Percentiles rank a stretch among this genome's conserved stretches.
phyloP scores from a whole-genome alignment of 805 yeast genomes.

The Barnettozyma botsteinii region DNA sequence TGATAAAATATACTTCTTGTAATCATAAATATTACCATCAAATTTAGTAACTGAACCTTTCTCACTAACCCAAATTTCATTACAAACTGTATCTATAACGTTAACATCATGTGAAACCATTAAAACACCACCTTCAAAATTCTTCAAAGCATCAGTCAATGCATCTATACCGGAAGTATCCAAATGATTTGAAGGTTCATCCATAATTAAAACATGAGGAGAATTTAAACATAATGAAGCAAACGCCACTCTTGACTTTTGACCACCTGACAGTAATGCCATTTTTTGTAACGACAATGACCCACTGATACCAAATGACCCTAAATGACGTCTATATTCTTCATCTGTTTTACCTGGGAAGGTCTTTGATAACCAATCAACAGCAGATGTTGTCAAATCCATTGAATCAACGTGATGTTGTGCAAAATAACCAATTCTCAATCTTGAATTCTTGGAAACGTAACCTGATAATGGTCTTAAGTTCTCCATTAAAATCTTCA shows the following conservation, averaged over 20 bases:
- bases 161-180: conserved; percentile 99
- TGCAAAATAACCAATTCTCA: conserved; percentile 94
- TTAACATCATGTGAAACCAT: conserved; percentile 98
- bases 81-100: conserved; percentile 82
- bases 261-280: conserved; percentile 92
- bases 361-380: conserved; percentile 85
- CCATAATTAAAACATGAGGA: conserved; percentile 88
- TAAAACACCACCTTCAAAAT: conserved; percentile 90
- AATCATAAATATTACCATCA: conserved; percentile 78
- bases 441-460: conserved; percentile 73
- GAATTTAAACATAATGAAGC: conserved; percentile 87
- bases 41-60: conserved; percentile 72
- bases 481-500: conserved; percentile 79
- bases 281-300: conserved; percentile 87
- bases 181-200: conserved; percentile 97
- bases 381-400: conserved; percentile 83
- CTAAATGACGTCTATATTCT: conserved; percentile 93
- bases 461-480: conserved; percentile 71
- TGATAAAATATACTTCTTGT: conserved; percentile 79
- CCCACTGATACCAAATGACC: conserved; percentile 96
- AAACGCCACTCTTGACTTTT: conserved; percentile 95
- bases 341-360: conserved; percentile 94
- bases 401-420: conserved; percentile 98
- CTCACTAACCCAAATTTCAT: conserved; percentile 95
- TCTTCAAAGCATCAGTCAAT: conserved; percentile 77